Conservation (phyloP, 2,329 filamentous ascomycete genomes). For the Sporothrix sp. region DNA sequence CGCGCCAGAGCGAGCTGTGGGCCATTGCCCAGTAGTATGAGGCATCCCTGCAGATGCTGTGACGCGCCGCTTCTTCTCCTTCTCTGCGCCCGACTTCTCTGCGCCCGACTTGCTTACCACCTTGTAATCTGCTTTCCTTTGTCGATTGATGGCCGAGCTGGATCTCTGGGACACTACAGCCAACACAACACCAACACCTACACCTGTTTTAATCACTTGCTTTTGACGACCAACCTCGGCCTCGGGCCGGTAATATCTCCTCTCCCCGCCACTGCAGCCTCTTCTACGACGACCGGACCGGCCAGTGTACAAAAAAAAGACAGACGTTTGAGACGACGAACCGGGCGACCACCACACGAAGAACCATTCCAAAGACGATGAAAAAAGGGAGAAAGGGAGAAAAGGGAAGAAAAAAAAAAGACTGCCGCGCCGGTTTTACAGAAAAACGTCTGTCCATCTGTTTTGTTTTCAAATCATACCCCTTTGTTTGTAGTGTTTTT, state of each 20-base stretch:
- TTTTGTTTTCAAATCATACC: conserved; percentile 1
- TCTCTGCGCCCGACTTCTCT: neutral
- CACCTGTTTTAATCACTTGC: neutral
- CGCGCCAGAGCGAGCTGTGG: conserved; percentile 46
- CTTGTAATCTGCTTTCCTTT: neutral
- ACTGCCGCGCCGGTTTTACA: neutral
- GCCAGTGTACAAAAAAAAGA: neutral
- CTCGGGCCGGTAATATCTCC: neutral
- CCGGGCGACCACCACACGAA: neutral
- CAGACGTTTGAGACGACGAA: neutral
- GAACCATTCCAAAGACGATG: no score
- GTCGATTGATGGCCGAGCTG: conserved; percentile 12
- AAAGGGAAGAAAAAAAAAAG: neutral
- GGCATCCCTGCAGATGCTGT: no score
- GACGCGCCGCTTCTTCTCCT: neutral
- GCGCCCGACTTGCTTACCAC: neutral
- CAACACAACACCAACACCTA: no score
- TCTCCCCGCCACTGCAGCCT: neutral
- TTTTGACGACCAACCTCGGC: neutral
- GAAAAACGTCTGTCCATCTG: neutral
- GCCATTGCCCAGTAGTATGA: conserved; percentile 39
- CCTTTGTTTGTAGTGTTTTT: neutral
- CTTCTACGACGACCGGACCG: neutral
- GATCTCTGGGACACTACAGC: conserved; percentile 13
- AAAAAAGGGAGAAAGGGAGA: neutral